Percentiles rank a stretch among this genome's conserved stretches.
These are phyloP conservation scores for Dispira simplex DNA, from an alignment of 192 early-diverging fungal genomes.

Conservation along the genomic window DNA sequence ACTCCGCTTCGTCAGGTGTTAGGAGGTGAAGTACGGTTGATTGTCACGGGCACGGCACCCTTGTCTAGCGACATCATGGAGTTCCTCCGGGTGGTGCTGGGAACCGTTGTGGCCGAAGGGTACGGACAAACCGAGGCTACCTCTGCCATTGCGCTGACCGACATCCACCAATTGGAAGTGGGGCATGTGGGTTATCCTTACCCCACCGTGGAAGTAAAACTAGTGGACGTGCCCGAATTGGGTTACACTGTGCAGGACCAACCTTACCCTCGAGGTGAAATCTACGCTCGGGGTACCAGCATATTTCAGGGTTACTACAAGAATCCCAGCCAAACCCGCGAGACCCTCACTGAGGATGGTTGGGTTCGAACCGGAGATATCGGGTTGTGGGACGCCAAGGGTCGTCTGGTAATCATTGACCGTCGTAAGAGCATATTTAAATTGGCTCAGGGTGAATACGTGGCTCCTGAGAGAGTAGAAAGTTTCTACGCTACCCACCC, in stretches of 20 bases:
- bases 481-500: conserved; percentile 52
- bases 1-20: conserved; percentile 61
- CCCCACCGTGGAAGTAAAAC: conserved; percentile 64
- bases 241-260: conserved; percentile 66
- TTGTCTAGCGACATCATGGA: conserved; percentile 45
- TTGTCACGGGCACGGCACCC: conserved; percentile 55
- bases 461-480: conserved; percentile 91
- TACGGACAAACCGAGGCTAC: conserved; percentile 34
- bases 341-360: conserved; percentile 64
- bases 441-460: conserved; percentile 85
- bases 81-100: conserved; percentile 50
- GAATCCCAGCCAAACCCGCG: conserved; percentile 63
- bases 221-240: conserved; percentile 85
- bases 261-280: conserved; percentile 80
- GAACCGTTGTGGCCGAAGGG: conserved; percentile 43
- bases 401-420: conserved; percentile 71
- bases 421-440: conserved; percentile 77
- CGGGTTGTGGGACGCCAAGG: conserved; percentile 58
- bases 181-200: conserved; percentile 67
- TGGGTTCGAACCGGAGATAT: conserved; percentile 88
- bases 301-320: conserved; percentile 81
- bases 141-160: conserved; percentile 23
- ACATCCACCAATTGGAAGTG: conserved; percentile 23
- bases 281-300: conserved; percentile 63
- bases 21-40: conserved; percentile 53